Conservation (phyloP, 345 rosid species). For the Aquilaria malaccensis region DNA sequence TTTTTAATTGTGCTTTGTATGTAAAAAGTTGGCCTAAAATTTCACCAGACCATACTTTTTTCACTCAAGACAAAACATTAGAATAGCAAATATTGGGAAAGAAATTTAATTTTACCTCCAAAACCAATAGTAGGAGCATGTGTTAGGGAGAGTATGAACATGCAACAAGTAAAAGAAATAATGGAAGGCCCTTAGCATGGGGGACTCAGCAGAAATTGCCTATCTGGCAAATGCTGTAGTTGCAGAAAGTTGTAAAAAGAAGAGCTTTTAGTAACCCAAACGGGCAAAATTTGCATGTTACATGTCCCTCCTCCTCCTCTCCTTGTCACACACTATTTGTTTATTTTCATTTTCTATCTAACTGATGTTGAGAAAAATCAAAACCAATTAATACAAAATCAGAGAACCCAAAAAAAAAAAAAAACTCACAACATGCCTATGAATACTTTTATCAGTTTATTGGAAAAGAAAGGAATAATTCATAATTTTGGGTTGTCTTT, state of each 20-base stretch:
- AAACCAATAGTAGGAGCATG: too few relatives aligned
- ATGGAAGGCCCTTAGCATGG: too few relatives aligned
- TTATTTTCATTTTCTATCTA: conserved; percentile 13
- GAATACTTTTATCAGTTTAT: neutral
- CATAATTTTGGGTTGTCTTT: conserved; percentile 42
- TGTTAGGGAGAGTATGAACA: too few relatives aligned
- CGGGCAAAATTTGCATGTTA: conserved; percentile 53
- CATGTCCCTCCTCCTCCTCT: conserved; percentile 16
- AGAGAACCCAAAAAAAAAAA: too few relatives aligned
- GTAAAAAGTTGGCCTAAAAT: too few relatives aligned
- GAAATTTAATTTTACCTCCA: too few relatives aligned
- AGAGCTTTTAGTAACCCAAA: conserved; percentile 19
- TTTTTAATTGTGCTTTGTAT: too few relatives aligned
- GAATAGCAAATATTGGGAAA: too few relatives aligned
- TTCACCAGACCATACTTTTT: too few relatives aligned
- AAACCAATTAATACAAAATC: neutral
- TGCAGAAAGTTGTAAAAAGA: conserved; percentile 15
- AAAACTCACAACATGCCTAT: too few relatives aligned
- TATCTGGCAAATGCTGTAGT: conserved; percentile 5
- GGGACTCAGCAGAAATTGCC: neutral
- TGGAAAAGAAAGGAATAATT: conserved; percentile 18
- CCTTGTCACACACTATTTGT: conserved; percentile 17
- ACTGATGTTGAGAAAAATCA: neutral
- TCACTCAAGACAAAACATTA: too few relatives aligned
- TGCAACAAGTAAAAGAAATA: too few relatives aligned